phyloP scores from a whole-genome alignment of 2,329 filamentous ascomycete species.

The Cladophialophora psammophila region DNA sequence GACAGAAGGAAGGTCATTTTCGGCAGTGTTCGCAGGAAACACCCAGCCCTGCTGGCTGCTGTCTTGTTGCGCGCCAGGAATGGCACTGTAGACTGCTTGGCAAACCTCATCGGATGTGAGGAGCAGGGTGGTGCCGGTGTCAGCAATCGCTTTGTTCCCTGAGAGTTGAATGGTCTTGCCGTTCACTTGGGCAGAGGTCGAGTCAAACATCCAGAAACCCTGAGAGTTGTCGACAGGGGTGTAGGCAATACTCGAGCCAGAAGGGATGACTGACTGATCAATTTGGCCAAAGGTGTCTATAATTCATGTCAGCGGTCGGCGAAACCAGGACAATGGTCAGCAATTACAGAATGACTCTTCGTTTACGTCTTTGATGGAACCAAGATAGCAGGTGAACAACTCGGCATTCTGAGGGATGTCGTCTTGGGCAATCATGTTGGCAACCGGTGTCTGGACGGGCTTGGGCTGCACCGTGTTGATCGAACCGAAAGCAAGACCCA shows the following conservation, averaged over 20 bases:
- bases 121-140: slow-evolving; percentile 74
- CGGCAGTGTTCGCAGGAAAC: slow-evolving; percentile 63
- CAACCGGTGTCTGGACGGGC: slow-evolving; percentile 67
- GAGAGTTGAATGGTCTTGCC: slow-evolving; percentile 59
- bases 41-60: slow-evolving; percentile 66
- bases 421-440: slow-evolving; percentile 70
- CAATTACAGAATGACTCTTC: slow-evolving; percentile 37
- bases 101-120: slow-evolving; percentile 69
- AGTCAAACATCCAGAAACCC: slow-evolving; percentile 74
- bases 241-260: slow-evolving; percentile 64
- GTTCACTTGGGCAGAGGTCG: slow-evolving; percentile 64
- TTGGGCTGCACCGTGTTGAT: slow-evolving; percentile 69
- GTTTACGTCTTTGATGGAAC: slow-evolving; percentile 60
- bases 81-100: slow-evolving; percentile 68
- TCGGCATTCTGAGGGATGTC: slow-evolving; percentile 62
- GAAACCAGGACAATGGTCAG: not conserved
- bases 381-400: slow-evolving; percentile 71
- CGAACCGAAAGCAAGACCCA: slow-evolving; percentile 63
- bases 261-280: slow-evolving; percentile 66
- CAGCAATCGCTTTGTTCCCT: slow-evolving; percentile 71
- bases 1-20: slow-evolving; percentile 65
- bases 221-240: slow-evolving; percentile 67
- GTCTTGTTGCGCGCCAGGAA: slow-evolving; percentile 68
- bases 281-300: slow-evolving; percentile 78
- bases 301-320: slow-evolving; percentile 46